Conservation (phyloP, 805 yeast species). For the Cyberlindnera euphorbiiphila region DNA sequence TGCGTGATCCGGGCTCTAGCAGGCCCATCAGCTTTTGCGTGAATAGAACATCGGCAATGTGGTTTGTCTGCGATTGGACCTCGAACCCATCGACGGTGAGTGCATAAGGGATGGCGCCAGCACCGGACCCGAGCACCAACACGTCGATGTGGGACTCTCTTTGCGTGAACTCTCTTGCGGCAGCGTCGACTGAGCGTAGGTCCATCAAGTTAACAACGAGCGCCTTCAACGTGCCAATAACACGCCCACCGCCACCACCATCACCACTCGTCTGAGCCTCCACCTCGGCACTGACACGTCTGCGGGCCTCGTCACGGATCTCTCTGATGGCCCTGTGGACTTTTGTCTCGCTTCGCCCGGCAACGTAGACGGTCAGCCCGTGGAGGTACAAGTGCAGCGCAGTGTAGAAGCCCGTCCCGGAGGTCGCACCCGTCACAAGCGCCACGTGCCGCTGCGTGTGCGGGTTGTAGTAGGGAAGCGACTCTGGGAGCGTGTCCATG, state of each 20-base stretch:
- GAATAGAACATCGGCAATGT: constrained; percentile 68
- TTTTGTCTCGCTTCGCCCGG: constrained; percentile 59
- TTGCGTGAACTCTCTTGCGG: constrained; percentile 42
- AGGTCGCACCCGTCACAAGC: constrained; percentile 75
- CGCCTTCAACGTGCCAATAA: constrained; percentile 48
- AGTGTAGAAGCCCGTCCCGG: constrained; percentile 78
- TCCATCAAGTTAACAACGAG: constrained; percentile 51
- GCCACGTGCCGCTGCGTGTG: constrained; percentile 53
- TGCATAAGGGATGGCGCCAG: constrained; percentile 69
- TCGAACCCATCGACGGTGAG: constrained; percentile 70
- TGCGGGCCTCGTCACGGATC: constrained; percentile 49
- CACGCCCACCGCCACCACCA: constrained; percentile 26
- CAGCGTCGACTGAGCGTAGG: constrained; percentile 42
- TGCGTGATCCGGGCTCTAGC: constrained; percentile 27
- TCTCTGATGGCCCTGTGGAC: constrained; percentile 55
- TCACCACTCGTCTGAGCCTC: constrained; percentile 12
- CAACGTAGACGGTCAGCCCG: constrained; percentile 72
- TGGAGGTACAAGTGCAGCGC: constrained; percentile 73
- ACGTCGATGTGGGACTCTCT: constrained; percentile 52
- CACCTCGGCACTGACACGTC: constrained; percentile 14
- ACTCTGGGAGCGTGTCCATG: constrained; percentile 34
- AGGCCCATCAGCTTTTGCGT: constrained; percentile 56
- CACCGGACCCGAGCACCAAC: constrained; percentile 75
- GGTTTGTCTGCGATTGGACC: constrained; percentile 75
- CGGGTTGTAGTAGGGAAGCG: constrained; percentile 62